phyloP scores from a whole-genome alignment of 257 asterid species.

The Rubia yunnanensis region DNA sequence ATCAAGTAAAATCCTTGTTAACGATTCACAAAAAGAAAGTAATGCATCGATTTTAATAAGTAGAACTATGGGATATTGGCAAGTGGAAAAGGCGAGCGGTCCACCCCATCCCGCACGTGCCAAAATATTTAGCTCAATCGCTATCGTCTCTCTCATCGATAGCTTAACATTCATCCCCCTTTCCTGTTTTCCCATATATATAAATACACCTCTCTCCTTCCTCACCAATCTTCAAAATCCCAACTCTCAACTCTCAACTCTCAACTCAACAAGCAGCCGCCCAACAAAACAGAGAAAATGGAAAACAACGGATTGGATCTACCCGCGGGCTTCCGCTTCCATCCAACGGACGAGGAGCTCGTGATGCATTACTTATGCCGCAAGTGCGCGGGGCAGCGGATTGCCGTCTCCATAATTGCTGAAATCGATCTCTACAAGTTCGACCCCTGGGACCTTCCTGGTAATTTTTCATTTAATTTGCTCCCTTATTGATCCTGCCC shows the following conservation, averaged over 20 bases:
- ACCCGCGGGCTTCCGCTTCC: slow-evolving; percentile 37
- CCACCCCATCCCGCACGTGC: background rate
- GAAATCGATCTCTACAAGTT: slow-evolving; percentile 75
- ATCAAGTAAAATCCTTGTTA: too few relatives aligned
- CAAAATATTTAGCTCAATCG: background rate
- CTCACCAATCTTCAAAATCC: background rate
- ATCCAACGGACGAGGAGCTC: slow-evolving; percentile 37
- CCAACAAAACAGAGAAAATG: background rate
- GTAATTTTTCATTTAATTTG: slow-evolving; percentile 12
- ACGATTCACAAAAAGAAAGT: too few relatives aligned
- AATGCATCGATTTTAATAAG: too few relatives aligned
- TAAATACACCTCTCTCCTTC: background rate
- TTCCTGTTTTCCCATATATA: background rate
- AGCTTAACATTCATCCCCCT: background rate
- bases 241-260: background rate
- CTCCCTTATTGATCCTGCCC: background rate
- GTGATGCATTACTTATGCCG: slow-evolving; percentile 31
- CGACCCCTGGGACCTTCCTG: slow-evolving; percentile 71
- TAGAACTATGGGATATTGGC: background rate
- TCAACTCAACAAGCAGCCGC: background rate
- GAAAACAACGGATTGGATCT: slow-evolving; percentile 15
- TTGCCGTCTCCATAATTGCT: slow-evolving; percentile 44
- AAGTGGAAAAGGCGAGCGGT: background rate
- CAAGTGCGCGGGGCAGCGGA: slow-evolving; percentile 39
- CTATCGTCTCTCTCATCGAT: background rate